A percentile compares a stretch with the other conserved stretches of the same genome.
These are phyloP conservation scores for Paramecium tetraurelia DNA, from an alignment of 73 alveolate species.

Conservation along the genomic window DNA sequence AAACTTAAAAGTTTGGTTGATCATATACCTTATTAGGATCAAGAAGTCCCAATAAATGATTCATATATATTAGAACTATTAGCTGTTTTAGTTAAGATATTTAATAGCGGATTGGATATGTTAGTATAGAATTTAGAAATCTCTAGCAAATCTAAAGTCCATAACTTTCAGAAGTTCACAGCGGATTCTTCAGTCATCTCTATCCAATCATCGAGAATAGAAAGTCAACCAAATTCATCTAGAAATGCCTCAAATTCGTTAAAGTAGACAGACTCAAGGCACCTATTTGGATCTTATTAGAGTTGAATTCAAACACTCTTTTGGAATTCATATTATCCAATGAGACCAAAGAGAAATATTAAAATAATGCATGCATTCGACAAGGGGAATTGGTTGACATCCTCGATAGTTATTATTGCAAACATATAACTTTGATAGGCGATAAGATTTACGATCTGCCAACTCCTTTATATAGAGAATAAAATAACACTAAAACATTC, in stretches of 20 bases:
- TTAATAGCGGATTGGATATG: neutral
- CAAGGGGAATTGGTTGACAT: neutral
- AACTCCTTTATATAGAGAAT: neutral
- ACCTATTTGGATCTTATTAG: neutral
- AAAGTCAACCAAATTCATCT: neutral
- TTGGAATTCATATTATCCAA: neutral
- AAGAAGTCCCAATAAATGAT: neutral
- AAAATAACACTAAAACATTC: neutral
- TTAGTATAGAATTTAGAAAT: conserved; percentile 6
- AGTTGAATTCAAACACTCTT: neutral
- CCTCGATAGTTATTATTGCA: neutral
- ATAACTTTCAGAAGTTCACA: neutral
- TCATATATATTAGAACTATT: neutral
- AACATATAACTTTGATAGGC: neutral
- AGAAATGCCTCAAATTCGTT: neutral
- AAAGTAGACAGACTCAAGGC: neutral
- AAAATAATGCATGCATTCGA: neutral
- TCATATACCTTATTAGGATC: neutral
- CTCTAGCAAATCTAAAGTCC: neutral
- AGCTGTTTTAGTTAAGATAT: neutral
- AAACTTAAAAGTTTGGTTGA: neutral
- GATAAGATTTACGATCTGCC: neutral
- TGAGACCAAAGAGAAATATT: neutral
- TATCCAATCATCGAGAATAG: neutral
- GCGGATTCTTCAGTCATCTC: neutral